Percentiles rank a stretch among this genome's conserved stretches.
phyloP scores from a whole-genome alignment of 2,329 filamentous ascomycete genomes.

The Exophiala calicioides region DNA sequence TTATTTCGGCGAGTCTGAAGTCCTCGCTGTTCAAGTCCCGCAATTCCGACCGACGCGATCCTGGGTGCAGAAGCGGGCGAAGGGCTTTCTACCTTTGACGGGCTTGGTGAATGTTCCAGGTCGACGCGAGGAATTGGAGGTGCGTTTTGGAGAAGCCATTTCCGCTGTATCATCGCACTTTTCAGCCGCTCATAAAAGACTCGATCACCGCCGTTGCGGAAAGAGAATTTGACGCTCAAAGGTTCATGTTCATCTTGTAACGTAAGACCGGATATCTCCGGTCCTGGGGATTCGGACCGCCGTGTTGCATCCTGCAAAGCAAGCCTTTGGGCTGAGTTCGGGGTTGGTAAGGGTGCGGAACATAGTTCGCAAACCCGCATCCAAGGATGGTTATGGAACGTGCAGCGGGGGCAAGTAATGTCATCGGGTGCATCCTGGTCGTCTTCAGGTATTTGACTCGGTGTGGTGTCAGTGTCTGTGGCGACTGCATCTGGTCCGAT shows the following conservation, averaged over 20 bases:
- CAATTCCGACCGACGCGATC: constrained; percentile 77
- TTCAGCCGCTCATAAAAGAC: constrained; percentile 89
- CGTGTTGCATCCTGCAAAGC: constrained; percentile 39
- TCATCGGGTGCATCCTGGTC: constrained; percentile 17
- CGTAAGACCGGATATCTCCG: constrained; percentile 55
- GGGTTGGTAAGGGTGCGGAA: constrained; percentile 63
- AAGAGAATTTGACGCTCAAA: constrained; percentile 87
- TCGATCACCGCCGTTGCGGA: constrained; percentile 76
- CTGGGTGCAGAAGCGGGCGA: constrained; percentile 36
- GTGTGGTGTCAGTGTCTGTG: neutral
- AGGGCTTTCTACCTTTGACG: constrained; percentile 5
- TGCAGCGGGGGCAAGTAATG: constrained; percentile 76
- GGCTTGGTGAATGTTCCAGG: constrained; percentile 35
- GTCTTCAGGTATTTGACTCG: constrained; percentile 5
- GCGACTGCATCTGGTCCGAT: constrained; percentile 4
- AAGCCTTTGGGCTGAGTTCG: constrained; percentile 50
- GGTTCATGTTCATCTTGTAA: constrained; percentile 59
- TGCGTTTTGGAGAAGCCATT: constrained; percentile 90
- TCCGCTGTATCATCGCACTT: constrained; percentile 82
- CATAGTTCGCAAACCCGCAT: constrained; percentile 88
- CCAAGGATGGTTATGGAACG: constrained; percentile 89
- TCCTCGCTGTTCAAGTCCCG: constrained; percentile 83
- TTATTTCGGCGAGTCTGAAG: constrained; percentile 88
- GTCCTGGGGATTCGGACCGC: constrained; percentile 76
- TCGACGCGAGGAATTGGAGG: constrained; percentile 75